Base-by-base conservation (phyloP, 352 stramenopile species). In the Pythium sp. region DNA sequence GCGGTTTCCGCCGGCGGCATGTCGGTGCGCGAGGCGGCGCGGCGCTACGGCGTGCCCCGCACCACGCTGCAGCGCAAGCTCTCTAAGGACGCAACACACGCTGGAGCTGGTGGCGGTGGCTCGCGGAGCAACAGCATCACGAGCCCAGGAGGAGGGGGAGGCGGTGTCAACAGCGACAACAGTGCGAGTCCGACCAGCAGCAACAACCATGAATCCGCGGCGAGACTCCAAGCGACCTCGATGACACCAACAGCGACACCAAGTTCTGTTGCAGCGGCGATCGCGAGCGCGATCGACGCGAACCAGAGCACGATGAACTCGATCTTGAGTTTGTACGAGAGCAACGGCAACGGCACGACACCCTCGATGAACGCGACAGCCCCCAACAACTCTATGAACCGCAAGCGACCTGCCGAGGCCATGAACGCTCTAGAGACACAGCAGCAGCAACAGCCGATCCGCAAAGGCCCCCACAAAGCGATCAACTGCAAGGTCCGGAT, bases 401-500 rank as follows among this genome's bases (percentile, higher is more conserved):
- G 72, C 32, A 93, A 93, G 68, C 74, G 85, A 15, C 71, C 75
- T 0, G 83, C 80, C 2, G 82, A 80, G 30, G 68, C 76, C 12
- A 71, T 90, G 69, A 68, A 64, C 32, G 43, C 60, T 8, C 36
- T 53, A 12, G 63, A 72, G 43, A 54, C 32, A 14, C 64, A 62
- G 8, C 62, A 53, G 30, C 60, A 73, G 65, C 41, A 73, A 73
- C 47, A n/a, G 55, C 43, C 43, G 18, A n/a, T 51, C 18, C 43
- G 12, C 12, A 65, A 67, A 60, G 88, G 88, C 2, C 88, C 88
- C 2, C 75, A 83, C 34, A 91, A 93, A 64, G 86, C 86, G 1
- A 94, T 96, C 70, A 96, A 94, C 43, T 91, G 85, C 76, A 96
- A 96, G 67, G 82, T 96, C 38, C 84, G 88, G 32, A 92, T 92